Evolutionary conservation across 345 rosid species (phyloP), one percentile per base, ranked within the genome.

Genomic region (Eucalyptus albens): DNA sequence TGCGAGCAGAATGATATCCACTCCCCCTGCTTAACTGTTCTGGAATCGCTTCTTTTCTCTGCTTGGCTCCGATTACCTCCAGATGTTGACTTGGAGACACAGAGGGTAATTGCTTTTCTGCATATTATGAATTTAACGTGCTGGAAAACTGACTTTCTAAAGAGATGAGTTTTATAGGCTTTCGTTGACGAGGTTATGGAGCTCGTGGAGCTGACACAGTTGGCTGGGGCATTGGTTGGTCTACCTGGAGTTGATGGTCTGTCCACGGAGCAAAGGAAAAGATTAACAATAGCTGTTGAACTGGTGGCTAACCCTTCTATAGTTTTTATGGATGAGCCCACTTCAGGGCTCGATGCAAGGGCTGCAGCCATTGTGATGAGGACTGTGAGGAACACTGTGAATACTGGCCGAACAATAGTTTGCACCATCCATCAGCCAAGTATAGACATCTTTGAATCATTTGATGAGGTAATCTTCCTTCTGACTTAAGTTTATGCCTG

Each of bases 381-480:
- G 93, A 98, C 99, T 89, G 99, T 98, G 80, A 98, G 99, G 92
- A 98, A 98, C 89, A 97, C 96, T 86, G 99, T 96, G 49, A 97
- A 97, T 91, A 98, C 99, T 1, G 99, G 99, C 37, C 92, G 99
- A 80, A 98, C 99, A 82, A 97, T 98, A 77, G 99, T 98, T 72
- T 98, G 99, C 94, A 98, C 99, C 31, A 97, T 97, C 89, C 99
- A 98, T 93, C 99, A 98, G 92, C 99, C 99, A 67, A 98, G 99
- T 93, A 95, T 97, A 89, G 99, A 98, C 94, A 97, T 98, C 86
- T 97, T 98, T 91, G 99, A 98, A 91, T 96, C 99, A 50, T 98
- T 98, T 89, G 99, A 98, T 88, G 99, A 98, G 99, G 99, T 97
- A n/a, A 77, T 77, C 47, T 77, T 37, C 83, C 27, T 77, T 44